phyloP scores from a whole-genome alignment of 257 asterid genomes.

The Nicotiana paniculata region DNA sequence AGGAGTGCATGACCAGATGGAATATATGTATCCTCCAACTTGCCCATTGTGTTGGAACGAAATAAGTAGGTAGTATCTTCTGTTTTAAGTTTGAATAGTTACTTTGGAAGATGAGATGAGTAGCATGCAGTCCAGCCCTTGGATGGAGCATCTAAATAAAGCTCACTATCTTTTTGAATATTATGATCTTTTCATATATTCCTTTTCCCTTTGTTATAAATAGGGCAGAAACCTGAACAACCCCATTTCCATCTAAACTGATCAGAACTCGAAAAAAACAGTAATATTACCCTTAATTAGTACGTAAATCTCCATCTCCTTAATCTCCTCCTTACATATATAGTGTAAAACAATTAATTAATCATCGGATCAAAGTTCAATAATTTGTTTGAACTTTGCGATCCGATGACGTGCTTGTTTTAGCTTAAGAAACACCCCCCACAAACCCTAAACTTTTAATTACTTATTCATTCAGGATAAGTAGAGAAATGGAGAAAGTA shows the following conservation, averaged over 20 bases:
- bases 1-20: neutral
- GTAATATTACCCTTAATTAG: too few species aligned
- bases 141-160: neutral
- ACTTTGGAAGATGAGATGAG: neutral
- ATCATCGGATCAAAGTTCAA: neutral
- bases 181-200: neutral
- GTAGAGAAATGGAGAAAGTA: constrained; percentile 40
- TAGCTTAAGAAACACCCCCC: neutral
- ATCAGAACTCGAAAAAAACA: neutral
- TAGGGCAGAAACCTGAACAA: neutral
- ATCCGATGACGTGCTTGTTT: neutral
- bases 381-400: neutral
- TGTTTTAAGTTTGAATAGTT: neutral
- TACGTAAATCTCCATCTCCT: too few species aligned
- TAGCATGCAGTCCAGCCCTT: neutral
- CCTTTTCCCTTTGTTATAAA: neutral
- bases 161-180: neutral
- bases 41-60: constrained; percentile 6
- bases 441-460: too few species aligned
- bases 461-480: neutral
- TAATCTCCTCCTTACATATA: neutral
- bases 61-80: neutral
- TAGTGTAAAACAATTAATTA: too few species aligned
- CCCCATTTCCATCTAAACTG: neutral
- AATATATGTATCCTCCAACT: neutral